phyloP scores from a whole-genome alignment of 2,329 filamentous ascomycete genomes.

The Ambrosiella cleistominuta region DNA sequence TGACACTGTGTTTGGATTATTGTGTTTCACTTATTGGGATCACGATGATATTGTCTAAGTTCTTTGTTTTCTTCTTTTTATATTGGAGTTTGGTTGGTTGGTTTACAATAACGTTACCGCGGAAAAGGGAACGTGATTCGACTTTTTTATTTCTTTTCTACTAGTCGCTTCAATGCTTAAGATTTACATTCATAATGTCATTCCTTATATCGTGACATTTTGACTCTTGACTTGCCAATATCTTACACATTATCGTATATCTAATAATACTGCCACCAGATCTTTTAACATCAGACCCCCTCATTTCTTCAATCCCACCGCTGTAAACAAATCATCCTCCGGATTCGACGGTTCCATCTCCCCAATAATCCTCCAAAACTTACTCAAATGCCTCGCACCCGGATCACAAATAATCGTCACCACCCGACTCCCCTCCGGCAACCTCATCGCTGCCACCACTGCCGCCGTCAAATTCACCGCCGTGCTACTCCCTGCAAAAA shows the following conservation, averaged over 20 bases:
- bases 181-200: too few species aligned
- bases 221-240: neutral
- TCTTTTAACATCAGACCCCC: neutral
- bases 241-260: neutral
- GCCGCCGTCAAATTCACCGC: constrained; percentile 90
- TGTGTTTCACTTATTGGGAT: too few species aligned
- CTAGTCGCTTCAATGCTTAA: too few species aligned
- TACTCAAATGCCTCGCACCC: constrained; percentile 67
- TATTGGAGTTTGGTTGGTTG: constrained; percentile 6
- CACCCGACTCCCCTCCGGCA: constrained; percentile 45
- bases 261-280: neutral
- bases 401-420: constrained; percentile 77
- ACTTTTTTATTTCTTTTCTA: constrained; percentile 2
- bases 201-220: too few species aligned
- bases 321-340: constrained; percentile 30
- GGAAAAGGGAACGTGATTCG: constrained; percentile 2
- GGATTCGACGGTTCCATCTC: constrained; percentile 49
- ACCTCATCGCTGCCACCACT: constrained; percentile 45
- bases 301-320: constrained; percentile 27
- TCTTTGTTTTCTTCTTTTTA: neutral
- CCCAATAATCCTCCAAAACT: constrained; percentile 64
- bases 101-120: constrained; percentile 7
- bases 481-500: constrained; percentile 87
- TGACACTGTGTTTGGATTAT: neutral
- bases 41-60: neutral